Evolutionary conservation across 2,329 filamentous ascomycete genomes (phyloP).

Genomic region (Pseudogymnoascus sp.): DNA sequence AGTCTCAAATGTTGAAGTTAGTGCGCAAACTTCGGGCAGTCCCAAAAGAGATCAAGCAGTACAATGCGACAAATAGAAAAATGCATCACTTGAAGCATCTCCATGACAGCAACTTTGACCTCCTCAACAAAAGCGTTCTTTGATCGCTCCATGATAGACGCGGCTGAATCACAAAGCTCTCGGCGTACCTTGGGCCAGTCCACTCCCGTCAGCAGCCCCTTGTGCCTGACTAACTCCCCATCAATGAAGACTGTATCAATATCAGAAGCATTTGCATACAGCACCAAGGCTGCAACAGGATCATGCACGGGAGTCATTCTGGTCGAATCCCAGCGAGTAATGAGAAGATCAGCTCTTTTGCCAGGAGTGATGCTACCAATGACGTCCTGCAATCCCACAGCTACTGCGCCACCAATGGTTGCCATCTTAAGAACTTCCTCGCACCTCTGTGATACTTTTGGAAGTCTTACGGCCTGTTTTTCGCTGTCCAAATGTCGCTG

Average conservation of each 20-base stretch:
- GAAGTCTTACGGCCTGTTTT: background rate
- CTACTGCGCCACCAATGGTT: background rate
- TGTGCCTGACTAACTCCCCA: background rate
- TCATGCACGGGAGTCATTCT: background rate
- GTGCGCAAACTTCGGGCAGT: background rate
- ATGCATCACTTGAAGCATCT: background rate
- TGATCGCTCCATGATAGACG: background rate
- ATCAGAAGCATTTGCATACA: background rate
- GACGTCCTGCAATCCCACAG: background rate
- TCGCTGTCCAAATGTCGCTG: background rate
- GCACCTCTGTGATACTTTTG: background rate
- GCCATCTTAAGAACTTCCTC: background rate
- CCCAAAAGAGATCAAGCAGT: background rate
- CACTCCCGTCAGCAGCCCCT: background rate
- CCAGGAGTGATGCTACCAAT: background rate
- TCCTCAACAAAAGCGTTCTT: background rate
- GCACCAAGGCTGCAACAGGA: background rate
- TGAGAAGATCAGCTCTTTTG: background rate
- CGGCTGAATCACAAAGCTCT: background rate
- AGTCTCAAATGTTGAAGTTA: background rate
- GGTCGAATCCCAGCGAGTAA: background rate
- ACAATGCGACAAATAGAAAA: background rate
- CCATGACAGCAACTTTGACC: background rate
- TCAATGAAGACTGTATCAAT: background rate
- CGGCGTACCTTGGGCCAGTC: constrained; percentile 9